These are phyloP conservation scores for Fusarium hainanense DNA, from an alignment of 2,329 filamentous ascomycete species.

Conservation along the genomic window DNA sequence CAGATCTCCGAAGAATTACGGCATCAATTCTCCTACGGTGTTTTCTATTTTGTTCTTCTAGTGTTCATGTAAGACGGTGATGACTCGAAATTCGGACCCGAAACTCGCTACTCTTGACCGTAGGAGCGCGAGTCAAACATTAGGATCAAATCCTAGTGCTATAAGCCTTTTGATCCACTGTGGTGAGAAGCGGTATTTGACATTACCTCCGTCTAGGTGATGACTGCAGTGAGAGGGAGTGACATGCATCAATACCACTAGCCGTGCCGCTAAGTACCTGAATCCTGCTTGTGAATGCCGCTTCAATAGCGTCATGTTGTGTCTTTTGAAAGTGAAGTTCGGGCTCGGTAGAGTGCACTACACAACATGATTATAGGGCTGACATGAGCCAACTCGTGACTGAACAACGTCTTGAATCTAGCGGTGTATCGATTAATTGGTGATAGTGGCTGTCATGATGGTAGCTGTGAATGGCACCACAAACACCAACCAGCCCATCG, in stretches of 20 bases:
- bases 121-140: neutral
- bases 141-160: neutral
- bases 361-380: slow-evolving; percentile 29
- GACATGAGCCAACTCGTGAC: slow-evolving; percentile 21
- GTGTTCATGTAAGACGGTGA: slow-evolving; percentile 16
- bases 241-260: slow-evolving; percentile 17
- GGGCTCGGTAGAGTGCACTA: neutral
- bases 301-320: neutral
- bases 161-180: neutral
- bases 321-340: neutral
- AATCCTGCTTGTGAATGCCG: slow-evolving; percentile 3
- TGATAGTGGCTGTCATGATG: neutral
- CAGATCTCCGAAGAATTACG: slow-evolving; percentile 18
- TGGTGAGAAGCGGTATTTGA: neutral
- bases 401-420: neutral
- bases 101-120: neutral
- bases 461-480: neutral
- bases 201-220: slow-evolving; percentile 12
- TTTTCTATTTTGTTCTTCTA: neutral
- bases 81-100: slow-evolving; percentile 12
- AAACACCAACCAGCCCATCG: neutral
- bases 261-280: slow-evolving; percentile 14
- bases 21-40: neutral
- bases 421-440: neutral
- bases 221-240: slow-evolving; percentile 29